Percentiles rank a stretch among this genome's conserved stretches.
phyloP scores from a whole-genome alignment of 2,329 filamentous ascomycete genomes.

The Aspergillus eucalypticola region DNA sequence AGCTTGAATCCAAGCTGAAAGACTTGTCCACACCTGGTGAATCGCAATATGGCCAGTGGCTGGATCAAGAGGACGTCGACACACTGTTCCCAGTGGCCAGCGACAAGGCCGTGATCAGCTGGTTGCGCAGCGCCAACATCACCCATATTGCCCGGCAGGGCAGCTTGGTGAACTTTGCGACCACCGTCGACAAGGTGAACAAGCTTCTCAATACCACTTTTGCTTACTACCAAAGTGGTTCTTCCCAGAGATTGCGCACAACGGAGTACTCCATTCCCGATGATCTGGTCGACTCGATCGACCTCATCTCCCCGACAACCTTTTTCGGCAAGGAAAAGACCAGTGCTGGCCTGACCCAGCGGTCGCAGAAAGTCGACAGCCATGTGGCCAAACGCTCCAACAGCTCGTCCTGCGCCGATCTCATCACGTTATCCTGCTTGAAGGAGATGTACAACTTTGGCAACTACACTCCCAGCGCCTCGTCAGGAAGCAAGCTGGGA shows the following conservation, averaged over 20 bases:
- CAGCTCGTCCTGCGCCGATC: constrained; percentile 19
- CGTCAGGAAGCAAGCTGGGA: constrained; percentile 51
- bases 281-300: constrained; percentile 42
- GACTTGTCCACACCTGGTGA: constrained; percentile 51
- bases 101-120: constrained; percentile 40
- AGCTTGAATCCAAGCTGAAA: constrained; percentile 42
- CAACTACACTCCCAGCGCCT: constrained; percentile 47
- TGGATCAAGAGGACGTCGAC: constrained; percentile 47
- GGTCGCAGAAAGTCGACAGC: background rate
- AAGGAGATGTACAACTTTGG: constrained; percentile 53
- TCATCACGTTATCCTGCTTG: constrained; percentile 52
- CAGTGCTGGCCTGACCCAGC: background rate
- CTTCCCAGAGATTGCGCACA: constrained; percentile 44
- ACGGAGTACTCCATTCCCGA: constrained; percentile 45
- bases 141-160: constrained; percentile 41
- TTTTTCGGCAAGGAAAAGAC: constrained; percentile 47
- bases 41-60: constrained; percentile 52
- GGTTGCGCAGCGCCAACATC: constrained; percentile 48
- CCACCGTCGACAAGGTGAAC: constrained; percentile 46
- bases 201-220: constrained; percentile 53
- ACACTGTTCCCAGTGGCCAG: constrained; percentile 44
- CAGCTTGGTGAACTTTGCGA: constrained; percentile 45
- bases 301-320: constrained; percentile 55
- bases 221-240: constrained; percentile 45
- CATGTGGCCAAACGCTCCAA: constrained; percentile 5